Conservation (phyloP, 2,329 filamentous ascomycete species). For the Colletotrichum truncatum region DNA sequence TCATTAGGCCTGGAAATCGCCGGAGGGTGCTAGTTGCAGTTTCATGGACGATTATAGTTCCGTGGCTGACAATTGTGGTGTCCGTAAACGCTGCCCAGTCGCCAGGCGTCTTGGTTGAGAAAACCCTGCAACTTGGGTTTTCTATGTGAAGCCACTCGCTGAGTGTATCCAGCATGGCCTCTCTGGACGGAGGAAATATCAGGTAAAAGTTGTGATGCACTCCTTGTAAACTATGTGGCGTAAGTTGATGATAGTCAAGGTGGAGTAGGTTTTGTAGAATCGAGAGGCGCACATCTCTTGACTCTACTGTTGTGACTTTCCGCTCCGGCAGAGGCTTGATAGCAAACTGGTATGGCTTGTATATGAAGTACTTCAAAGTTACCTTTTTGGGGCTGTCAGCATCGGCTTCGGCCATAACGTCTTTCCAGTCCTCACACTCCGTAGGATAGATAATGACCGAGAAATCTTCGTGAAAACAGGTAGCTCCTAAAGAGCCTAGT, state of each 20-base stretch:
- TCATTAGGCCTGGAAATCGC: slow-evolving; percentile 47
- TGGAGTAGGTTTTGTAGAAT: slow-evolving; percentile 41
- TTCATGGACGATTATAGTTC: slow-evolving; percentile 57
- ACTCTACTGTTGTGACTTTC: background rate
- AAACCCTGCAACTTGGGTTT: slow-evolving; percentile 52
- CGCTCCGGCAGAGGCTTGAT: slow-evolving; percentile 2
- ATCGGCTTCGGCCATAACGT: slow-evolving; percentile 30
- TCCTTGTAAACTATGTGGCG: slow-evolving; percentile 22
- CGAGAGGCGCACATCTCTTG: background rate
- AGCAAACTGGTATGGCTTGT: slow-evolving; percentile 37
- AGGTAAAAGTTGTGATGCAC: slow-evolving; percentile 54
- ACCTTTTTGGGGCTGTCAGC: slow-evolving; percentile 18
- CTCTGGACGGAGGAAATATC: slow-evolving; percentile 53
- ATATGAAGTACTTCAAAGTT: slow-evolving; percentile 48
- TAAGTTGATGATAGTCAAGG: slow-evolving; percentile 42
- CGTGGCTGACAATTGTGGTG: slow-evolving; percentile 32
- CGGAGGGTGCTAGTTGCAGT: slow-evolving; percentile 46
- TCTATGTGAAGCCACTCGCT: slow-evolving; percentile 53
- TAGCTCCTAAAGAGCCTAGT: slow-evolving; percentile 45
- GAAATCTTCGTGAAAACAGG: slow-evolving; percentile 41
- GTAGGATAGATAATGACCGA: slow-evolving; percentile 52
- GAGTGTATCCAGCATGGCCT: slow-evolving; percentile 47
- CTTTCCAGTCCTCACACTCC: slow-evolving; percentile 45
- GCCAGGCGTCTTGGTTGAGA: slow-evolving; percentile 49
- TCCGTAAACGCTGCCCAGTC: slow-evolving; percentile 56